Conservation (phyloP, 257 asterid species). For the Solanum phureja region DNA sequence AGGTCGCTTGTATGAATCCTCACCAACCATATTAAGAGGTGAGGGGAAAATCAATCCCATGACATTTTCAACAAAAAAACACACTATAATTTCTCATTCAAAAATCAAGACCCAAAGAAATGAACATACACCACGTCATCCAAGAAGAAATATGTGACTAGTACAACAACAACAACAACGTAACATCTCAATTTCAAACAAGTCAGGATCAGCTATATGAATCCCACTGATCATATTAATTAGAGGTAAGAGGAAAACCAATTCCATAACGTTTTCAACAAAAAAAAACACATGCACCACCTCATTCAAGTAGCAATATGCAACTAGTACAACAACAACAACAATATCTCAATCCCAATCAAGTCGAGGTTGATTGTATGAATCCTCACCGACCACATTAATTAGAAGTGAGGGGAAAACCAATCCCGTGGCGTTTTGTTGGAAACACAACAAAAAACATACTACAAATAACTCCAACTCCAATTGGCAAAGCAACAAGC, state of each 20-base stretch:
- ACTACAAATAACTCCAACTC: slow-evolving; percentile 73
- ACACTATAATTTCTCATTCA: neutral
- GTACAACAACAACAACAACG: no score
- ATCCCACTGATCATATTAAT: no score
- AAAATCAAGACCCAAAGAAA: neutral
- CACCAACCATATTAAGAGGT: slow-evolving; percentile 1
- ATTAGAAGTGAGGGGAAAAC: slow-evolving; percentile 57
- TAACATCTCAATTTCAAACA: no score
- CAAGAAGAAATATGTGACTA: neutral
- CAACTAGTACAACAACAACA: neutral
- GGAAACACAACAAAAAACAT: slow-evolving; percentile 79
- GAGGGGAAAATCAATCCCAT: slow-evolving; percentile 87
- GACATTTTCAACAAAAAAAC: slow-evolving; percentile 46
- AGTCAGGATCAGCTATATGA: no score
- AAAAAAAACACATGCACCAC: no score
- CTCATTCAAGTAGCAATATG: neutral
- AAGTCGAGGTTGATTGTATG: neutral
- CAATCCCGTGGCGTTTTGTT: slow-evolving; percentile 78
- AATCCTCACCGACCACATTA: neutral
- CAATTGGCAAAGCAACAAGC: slow-evolving; percentile 66
- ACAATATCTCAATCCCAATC: neutral
- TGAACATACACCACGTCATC: neutral
- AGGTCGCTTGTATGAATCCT: neutral
- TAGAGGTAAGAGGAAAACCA: slow-evolving; percentile 9
- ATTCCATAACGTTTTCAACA: slow-evolving; percentile 51